Conservation (phyloP, 179 eudicot species). For the Gypsophila paniculata region DNA sequence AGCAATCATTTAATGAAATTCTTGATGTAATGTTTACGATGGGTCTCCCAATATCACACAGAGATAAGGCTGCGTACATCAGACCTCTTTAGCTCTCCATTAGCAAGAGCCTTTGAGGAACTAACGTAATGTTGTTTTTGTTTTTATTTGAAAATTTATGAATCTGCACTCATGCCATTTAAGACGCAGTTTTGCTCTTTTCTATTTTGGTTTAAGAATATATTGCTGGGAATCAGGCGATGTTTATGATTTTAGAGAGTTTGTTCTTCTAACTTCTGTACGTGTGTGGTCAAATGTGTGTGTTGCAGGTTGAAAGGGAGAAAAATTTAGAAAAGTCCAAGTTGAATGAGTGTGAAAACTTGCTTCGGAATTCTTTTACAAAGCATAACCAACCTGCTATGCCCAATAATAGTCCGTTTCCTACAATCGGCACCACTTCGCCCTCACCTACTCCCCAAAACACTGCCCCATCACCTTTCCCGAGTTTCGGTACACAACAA, state of each 20-base stretch:
- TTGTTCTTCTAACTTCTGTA: background rate
- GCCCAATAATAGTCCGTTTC: conserved; percentile 39
- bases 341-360: conserved; percentile 57
- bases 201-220: background rate
- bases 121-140: background rate
- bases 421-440: conserved; percentile 33
- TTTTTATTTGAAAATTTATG: background rate
- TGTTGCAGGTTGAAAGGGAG: conserved; percentile 75
- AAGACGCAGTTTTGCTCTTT: background rate
- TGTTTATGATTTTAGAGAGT: background rate
- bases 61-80: background rate
- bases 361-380: conserved; percentile 52
- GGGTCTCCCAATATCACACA: background rate
- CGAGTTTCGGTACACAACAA: conserved; percentile 62
- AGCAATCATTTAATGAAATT: too few relatives aligned
- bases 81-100: background rate
- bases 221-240: background rate
- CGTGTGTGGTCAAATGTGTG: conserved; percentile 16
- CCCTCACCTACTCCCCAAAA: conserved; percentile 36
- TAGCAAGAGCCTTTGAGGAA: background rate
- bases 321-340: conserved; percentile 65
- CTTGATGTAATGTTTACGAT: background rate
- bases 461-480: conserved; percentile 39
- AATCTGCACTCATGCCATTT: background rate
- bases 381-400: conserved; percentile 36